Conservation (phyloP, 2,329 filamentous ascomycete species). For the Pyricularia sp. region DNA sequence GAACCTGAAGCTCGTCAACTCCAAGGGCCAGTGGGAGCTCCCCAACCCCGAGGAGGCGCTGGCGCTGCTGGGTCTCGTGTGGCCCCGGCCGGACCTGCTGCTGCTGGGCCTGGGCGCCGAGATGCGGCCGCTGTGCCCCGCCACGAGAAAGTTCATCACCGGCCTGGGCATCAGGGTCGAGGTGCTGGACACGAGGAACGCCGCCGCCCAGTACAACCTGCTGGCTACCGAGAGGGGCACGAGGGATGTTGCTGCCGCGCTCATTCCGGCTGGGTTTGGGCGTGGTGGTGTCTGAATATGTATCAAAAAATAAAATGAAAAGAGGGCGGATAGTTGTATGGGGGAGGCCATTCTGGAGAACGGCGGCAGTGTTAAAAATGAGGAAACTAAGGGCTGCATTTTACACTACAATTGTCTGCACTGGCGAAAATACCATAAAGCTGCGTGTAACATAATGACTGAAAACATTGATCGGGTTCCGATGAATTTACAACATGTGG, state of each 20-base stretch:
- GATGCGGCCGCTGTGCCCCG: slow-evolving; percentile 63
- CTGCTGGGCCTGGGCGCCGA: slow-evolving; percentile 74
- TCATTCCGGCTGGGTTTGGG: slow-evolving; percentile 60
- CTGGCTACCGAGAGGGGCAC: slow-evolving; percentile 88
- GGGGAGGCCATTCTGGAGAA: neutral
- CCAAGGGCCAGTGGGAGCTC: slow-evolving; percentile 71
- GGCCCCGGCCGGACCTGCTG: slow-evolving; percentile 83
- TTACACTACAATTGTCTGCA: neutral
- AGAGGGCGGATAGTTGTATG: neutral
- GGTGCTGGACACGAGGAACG: slow-evolving; percentile 83
- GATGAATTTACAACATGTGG: neutral
- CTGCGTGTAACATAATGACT: neutral
- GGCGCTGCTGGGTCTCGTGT: slow-evolving; percentile 63
- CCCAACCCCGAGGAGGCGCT: slow-evolving; percentile 45
- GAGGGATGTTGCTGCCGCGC: slow-evolving; percentile 68
- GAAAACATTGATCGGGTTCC: neutral
- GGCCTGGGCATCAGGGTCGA: slow-evolving; percentile 75
- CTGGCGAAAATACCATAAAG: neutral
- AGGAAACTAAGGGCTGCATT: neutral
- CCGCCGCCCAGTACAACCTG: slow-evolving; percentile 87
- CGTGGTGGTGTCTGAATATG: neutral
- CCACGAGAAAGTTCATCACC: slow-evolving; percentile 59
- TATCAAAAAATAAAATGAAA: neutral
- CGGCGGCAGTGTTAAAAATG: neutral
- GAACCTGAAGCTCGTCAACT: slow-evolving; percentile 43